Evolutionary conservation across 192 early-diverging fungal genomes (phyloP).

Genomic region (Backusella luteola): DNA sequence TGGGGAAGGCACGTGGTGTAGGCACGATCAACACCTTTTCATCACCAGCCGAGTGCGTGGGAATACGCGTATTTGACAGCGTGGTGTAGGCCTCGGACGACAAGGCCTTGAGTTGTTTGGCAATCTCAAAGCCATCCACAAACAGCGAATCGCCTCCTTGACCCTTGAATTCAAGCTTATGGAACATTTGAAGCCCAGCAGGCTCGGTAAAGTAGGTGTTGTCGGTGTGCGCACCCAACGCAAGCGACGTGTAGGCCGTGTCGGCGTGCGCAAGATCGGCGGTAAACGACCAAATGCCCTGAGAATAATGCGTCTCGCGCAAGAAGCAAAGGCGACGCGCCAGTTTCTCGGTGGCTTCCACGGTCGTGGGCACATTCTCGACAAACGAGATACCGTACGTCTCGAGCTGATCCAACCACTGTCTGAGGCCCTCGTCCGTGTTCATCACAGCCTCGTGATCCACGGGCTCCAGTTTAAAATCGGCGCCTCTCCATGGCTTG

Average conservation of each 20-base stretch:
- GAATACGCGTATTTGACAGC: conserved; percentile 57
- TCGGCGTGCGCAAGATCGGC: conserved; percentile 76
- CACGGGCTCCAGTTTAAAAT: conserved; percentile 39
- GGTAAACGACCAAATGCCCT: conserved; percentile 75
- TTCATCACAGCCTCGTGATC: conserved; percentile 67
- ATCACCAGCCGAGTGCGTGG: conserved; percentile 79
- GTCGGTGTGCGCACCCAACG: conserved; percentile 79
- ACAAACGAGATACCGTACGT: conserved; percentile 76
- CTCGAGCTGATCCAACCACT: conserved; percentile 70
- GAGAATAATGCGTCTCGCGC: conserved; percentile 76
- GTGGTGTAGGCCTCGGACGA: conserved; percentile 59
- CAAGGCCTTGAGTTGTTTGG: conserved; percentile 53
- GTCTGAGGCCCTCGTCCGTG: conserved; percentile 60
- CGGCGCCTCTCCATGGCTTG: conserved; percentile 18
- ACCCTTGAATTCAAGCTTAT: conserved; percentile 67
- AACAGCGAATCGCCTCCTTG: conserved; percentile 73
- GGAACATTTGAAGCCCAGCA: conserved; percentile 79
- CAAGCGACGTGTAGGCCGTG: conserved; percentile 76
- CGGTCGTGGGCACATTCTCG: conserved; percentile 61
- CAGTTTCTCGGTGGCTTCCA: conserved; percentile 63
- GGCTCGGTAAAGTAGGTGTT: conserved; percentile 89
- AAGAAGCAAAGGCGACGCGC: conserved; percentile 68
- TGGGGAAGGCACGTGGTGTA: conserved; percentile 53
- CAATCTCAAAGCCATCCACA: conserved; percentile 79
- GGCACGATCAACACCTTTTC: conserved; percentile 59